Conservation (phyloP, 768 basidiomycete species). For the Leccinum boreale region DNA sequence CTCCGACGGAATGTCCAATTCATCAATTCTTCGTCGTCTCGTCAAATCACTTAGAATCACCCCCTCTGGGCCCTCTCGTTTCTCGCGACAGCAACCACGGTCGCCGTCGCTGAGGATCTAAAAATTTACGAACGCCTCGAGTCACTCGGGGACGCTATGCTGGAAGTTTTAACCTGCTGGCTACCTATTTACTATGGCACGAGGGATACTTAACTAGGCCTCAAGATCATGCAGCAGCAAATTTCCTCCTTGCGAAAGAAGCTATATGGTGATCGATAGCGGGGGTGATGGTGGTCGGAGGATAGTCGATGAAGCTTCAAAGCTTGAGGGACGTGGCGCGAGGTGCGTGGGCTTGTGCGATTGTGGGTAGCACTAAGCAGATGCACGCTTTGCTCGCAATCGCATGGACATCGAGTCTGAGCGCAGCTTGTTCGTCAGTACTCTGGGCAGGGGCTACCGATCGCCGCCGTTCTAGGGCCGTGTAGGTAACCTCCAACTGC, state of each 20-base stretch:
- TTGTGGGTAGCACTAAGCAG: no score
- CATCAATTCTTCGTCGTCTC: conserved; percentile 56
- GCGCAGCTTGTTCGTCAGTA: no score
- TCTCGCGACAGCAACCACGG: conserved; percentile 55
- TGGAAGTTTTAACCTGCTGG: conserved; percentile 67
- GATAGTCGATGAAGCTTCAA: no score
- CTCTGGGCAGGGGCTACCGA: no score
- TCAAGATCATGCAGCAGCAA: conserved; percentile 70
- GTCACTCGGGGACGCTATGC: conserved; percentile 70
- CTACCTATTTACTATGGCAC: conserved; percentile 67
- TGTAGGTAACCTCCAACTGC: no score
- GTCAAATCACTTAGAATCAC: conserved; percentile 45
- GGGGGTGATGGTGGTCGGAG: no score
- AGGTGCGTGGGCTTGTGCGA: no score
- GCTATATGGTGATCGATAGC: conserved; percentile 34
- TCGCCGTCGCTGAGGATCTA: conserved; percentile 47
- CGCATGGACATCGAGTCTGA: no score
- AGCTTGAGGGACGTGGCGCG: no score
- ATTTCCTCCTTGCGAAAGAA: conserved; percentile 64
- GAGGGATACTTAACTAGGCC: conserved; percentile 67
- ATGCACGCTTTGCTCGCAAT: no score
- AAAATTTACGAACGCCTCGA: conserved; percentile 31
- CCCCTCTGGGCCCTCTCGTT: conserved; percentile 40
- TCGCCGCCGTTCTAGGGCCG: no score
- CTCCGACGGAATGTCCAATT: conserved; percentile 50